Evolutionary conservation across 2,329 filamentous ascomycete species (phyloP).

Genomic region (Fusarium sarcochroum): DNA sequence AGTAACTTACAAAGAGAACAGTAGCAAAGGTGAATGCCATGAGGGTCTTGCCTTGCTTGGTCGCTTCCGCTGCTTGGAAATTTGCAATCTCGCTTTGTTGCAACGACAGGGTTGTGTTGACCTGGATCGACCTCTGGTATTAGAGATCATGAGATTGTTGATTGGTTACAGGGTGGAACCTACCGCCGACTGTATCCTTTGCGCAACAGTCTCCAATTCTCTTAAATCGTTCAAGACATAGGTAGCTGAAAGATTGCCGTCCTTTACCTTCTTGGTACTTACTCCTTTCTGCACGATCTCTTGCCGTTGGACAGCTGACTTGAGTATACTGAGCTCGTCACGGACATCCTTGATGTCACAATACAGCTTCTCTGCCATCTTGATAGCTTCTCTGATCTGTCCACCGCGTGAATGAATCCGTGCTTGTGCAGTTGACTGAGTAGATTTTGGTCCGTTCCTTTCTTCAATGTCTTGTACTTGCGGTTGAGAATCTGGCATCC

Average conservation of each 20-base stretch:
- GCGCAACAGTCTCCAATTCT: too few relatives aligned
- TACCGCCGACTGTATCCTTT: conserved; percentile 37
- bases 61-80: background rate
- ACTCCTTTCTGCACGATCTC: conserved; percentile 12
- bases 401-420: too few relatives aligned
- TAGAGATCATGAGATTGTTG: too few relatives aligned
- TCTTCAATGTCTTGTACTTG: too few relatives aligned
- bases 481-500: too few relatives aligned
- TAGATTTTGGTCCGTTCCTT: too few relatives aligned
- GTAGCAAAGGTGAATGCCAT: background rate
- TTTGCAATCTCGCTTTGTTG: conserved; percentile 16
- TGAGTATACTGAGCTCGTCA: conserved; percentile 43
- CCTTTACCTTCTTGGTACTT: background rate
- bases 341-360: conserved; percentile 45
- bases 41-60: background rate
- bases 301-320: conserved; percentile 26
- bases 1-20: too few relatives aligned
- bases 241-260: too few relatives aligned
- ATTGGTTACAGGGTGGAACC: too few relatives aligned
- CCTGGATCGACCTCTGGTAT: background rate
- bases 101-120: conserved; percentile 29
- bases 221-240: too few relatives aligned
- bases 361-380: background rate
- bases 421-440: too few relatives aligned
- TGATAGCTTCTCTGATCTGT: conserved; percentile 5